Evolutionary conservation across 345 rosid species (phyloP), one percentile per base, ranked within the genome.

Genomic region (Bruguiera sexangula): DNA sequence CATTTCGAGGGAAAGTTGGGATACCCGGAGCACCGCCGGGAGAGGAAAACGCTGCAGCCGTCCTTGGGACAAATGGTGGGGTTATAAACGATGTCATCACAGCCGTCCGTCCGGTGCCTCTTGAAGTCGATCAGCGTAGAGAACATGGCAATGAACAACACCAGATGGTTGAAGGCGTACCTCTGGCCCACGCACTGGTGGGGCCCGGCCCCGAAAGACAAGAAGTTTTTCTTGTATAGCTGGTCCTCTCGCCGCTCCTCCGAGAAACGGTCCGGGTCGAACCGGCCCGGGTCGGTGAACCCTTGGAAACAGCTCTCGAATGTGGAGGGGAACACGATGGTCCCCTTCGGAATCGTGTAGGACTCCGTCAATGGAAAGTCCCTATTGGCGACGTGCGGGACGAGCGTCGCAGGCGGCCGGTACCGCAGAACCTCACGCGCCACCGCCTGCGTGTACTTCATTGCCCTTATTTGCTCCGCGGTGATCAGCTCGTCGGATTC

Each of bases 181-280:
- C 94, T 80, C 80, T 93, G 97, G 4, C 98, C 98, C 70, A 91
- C 90, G 16, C 98, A 93, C 70, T 89, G 97, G 84, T 93, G 98
- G 57, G 97, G 53, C 1, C 98, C 98, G 1, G 92, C 86, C 7
- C 98, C 98, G 6, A 93, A 93, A 0, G 92, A 89, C 53, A 93
- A 15, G 66, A 82, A 93, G 67, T 91, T 85, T 52, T 78, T 75
- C 67, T 82, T 90, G 79, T 43, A 79, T 5, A 83, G 8, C 73
- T 81, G 86, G 15, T 86, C 94, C 80, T 89, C 96, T 9, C 66
- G 78, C 21, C 96, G 75, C n/a, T 69, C 77, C 37, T 79, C 90
- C 15, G 75, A 79, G 82, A 91, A 89, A 66, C 98, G 80, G 21
- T 87, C 92, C 19, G 98, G 92, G 69, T 93, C 92, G 67, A 93